Evolutionary conservation across 2,329 filamentous ascomycete genomes (phyloP).

Genomic region (Alternaria brassicicola): DNA sequence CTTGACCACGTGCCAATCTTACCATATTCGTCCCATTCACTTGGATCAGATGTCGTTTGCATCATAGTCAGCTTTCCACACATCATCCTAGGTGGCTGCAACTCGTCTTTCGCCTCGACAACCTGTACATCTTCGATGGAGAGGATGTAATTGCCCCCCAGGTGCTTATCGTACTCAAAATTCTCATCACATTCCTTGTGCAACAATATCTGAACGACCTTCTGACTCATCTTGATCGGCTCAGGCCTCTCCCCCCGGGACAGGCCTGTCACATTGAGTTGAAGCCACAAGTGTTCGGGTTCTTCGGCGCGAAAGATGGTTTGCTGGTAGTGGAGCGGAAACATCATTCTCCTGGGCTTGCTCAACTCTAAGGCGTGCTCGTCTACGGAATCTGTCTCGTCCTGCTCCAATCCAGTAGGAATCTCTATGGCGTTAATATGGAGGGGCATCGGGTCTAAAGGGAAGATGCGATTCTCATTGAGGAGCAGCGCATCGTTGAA

Average conservation of each 20-base stretch:
- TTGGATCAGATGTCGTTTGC: conserved; percentile 32
- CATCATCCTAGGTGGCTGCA: conserved; percentile 33
- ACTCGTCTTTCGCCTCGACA: conserved; percentile 25
- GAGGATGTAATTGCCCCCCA: not conserved
- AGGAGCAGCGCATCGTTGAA: conserved; percentile 21
- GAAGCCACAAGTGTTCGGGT: conserved; percentile 25
- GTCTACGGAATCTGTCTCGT: conserved; percentile 16
- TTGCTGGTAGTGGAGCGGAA: conserved; percentile 37
- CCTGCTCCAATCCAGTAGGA: conserved; percentile 21
- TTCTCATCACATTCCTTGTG: conserved; percentile 7
- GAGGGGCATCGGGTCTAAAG: conserved; percentile 31
- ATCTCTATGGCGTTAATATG: conserved; percentile 31
- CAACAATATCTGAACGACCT: conserved; percentile 35
- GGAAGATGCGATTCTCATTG: conserved; percentile 30
- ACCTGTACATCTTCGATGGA: conserved; percentile 36
- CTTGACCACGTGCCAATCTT: conserved; percentile 32
- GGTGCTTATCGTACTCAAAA: not conserved
- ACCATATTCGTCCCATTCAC: conserved; percentile 41
- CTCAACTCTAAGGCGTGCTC: conserved; percentile 10
- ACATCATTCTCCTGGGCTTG: conserved; percentile 18
- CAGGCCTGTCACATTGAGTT: conserved; percentile 38
- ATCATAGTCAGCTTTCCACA: conserved; percentile 37
- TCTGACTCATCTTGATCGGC: conserved; percentile 24
- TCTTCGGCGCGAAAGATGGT: conserved; percentile 24
- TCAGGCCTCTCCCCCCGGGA: conserved; percentile 3